A percentile compares a stretch with the other conserved stretches of the same genome.
Conservation (phyloP, 169 alveolate species). For the Gregarina niphandrodes region DNA sequence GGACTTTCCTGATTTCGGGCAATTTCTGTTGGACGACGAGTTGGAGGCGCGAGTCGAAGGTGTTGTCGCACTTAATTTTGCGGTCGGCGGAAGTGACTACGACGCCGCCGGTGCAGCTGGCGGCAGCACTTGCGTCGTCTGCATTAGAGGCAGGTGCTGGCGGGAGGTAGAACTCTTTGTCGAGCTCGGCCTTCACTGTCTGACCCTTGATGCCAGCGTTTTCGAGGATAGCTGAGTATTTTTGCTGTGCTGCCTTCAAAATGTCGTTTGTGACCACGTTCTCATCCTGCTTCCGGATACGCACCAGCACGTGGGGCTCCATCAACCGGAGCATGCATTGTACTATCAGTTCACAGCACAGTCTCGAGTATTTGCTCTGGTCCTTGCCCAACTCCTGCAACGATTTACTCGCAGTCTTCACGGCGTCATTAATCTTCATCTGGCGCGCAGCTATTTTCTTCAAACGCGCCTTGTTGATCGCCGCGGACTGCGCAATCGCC, state of each 20-base stretch:
- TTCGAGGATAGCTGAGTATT: constrained; percentile 30
- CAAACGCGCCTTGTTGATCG: constrained; percentile 51
- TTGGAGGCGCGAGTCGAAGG: constrained; percentile 23
- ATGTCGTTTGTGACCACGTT: constrained; percentile 42
- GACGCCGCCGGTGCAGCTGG: constrained; percentile 31
- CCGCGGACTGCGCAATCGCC: constrained; percentile 47
- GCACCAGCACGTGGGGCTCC: constrained; percentile 43
- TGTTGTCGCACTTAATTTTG: constrained; percentile 31
- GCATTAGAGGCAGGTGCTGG: constrained; percentile 39
- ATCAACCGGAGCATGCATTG: constrained; percentile 36
- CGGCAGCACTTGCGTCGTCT: constrained; percentile 26
- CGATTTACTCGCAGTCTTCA: background rate
- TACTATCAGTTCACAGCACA: constrained; percentile 11
- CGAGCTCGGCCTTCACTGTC: constrained; percentile 37
- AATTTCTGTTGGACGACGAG: constrained; percentile 16
- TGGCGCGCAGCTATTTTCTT: constrained; percentile 53
- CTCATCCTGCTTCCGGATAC: constrained; percentile 50
- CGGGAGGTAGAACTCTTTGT: constrained; percentile 31
- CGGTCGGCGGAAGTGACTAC: constrained; percentile 27
- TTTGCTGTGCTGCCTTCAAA: constrained; percentile 31
- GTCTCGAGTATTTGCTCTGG: constrained; percentile 36
- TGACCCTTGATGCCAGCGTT: constrained; percentile 31
- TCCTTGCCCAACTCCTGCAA: constrained; percentile 32
- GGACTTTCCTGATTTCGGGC: constrained; percentile 15
- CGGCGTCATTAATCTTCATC: constrained; percentile 32